phyloP scores from a whole-genome alignment of 2,329 filamentous ascomycete genomes.

The Volutella citrinella region DNA sequence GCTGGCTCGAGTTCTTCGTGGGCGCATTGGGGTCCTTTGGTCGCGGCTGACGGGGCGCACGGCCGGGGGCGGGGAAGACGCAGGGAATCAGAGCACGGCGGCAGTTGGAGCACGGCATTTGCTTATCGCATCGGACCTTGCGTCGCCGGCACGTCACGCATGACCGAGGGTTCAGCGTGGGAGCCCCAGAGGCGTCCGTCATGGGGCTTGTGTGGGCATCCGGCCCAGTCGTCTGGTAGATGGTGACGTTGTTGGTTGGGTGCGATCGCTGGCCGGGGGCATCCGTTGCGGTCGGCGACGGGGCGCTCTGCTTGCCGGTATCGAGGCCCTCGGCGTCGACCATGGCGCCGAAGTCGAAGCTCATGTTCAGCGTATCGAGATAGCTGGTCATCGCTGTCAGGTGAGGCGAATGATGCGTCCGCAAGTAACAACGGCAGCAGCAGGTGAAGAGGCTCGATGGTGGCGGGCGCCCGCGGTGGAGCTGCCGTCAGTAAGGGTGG shows the following conservation, averaged over 20 bases:
- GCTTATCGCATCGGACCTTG: slow-evolving; percentile 77
- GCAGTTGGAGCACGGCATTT: slow-evolving; percentile 74
- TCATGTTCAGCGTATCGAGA: too few relatives aligned
- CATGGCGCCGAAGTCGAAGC: too few relatives aligned
- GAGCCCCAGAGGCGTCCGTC: slow-evolving; percentile 31
- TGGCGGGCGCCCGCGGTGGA: too few relatives aligned
- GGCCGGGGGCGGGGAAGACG: slow-evolving; percentile 70
- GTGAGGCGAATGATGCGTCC: too few relatives aligned
- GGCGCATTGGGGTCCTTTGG: slow-evolving; percentile 63
- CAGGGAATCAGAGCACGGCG: slow-evolving; percentile 68
- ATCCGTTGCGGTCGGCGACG: slow-evolving; percentile 22
- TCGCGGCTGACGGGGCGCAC: slow-evolving; percentile 65
- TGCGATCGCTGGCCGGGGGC: slow-evolving; percentile 14
- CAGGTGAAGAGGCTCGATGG: too few relatives aligned
- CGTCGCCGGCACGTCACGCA: slow-evolving; percentile 51
- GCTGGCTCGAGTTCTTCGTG: slow-evolving; percentile 56
- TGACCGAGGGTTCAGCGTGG: slow-evolving; percentile 45
- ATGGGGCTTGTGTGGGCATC: slow-evolving; percentile 37
- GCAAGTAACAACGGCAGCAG: too few relatives aligned
- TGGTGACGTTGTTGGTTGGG: slow-evolving; percentile 32
- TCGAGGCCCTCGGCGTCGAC: too few relatives aligned
- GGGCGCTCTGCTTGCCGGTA: slow-evolving; percentile 17
- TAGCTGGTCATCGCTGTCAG: too few relatives aligned
- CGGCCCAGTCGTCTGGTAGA: slow-evolving; percentile 39
- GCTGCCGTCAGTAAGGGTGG: too few relatives aligned